Percentiles rank a stretch among this genome's conserved stretches.
These are phyloP conservation scores for Zizania palustris DNA, from an alignment of 202 grass and related monocot species.

Conservation along the genomic window DNA sequence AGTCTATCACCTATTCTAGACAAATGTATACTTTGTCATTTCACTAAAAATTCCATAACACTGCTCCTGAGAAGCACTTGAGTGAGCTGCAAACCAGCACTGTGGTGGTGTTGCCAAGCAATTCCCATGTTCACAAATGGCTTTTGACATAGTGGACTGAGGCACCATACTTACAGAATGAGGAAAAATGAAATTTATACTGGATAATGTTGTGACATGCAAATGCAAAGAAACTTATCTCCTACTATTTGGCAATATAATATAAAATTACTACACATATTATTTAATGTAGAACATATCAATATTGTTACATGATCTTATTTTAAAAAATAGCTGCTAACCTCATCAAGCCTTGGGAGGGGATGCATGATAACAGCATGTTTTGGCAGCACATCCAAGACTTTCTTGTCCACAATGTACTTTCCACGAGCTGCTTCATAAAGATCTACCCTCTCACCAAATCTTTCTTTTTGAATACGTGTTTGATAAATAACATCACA, in stretches of 20 bases:
- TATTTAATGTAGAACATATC: not conserved
- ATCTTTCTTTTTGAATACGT: conserved; percentile 93
- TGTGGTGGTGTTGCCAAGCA: not conserved
- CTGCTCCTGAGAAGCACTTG: not conserved
- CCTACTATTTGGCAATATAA: not conserved
- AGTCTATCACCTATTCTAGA: not conserved
- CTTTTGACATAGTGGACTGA: not conserved
- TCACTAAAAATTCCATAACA: not conserved
- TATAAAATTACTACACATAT: not conserved
- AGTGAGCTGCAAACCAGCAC: not conserved
- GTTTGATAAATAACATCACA: conserved; percentile 96
- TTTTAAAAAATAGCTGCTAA: conserved; percentile 41
- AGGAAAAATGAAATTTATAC: not conserved
- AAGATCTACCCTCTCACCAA: conserved; percentile 81
- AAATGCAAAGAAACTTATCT: not conserved
- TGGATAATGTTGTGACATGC: not conserved
- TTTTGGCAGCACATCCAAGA: conserved; percentile 78
- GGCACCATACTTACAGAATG: not conserved
- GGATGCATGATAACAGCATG: conserved; percentile 94
- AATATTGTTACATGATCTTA: not conserved
- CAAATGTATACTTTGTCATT: not conserved
- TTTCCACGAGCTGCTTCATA: conserved; percentile 92
- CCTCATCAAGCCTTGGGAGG: conserved; percentile 91
- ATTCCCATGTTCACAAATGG: not conserved
- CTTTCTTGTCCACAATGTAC: conserved; percentile 86